phyloP scores from a whole-genome alignment of 1,284 basidiomycete species.

The Puccinia novopanici region DNA sequence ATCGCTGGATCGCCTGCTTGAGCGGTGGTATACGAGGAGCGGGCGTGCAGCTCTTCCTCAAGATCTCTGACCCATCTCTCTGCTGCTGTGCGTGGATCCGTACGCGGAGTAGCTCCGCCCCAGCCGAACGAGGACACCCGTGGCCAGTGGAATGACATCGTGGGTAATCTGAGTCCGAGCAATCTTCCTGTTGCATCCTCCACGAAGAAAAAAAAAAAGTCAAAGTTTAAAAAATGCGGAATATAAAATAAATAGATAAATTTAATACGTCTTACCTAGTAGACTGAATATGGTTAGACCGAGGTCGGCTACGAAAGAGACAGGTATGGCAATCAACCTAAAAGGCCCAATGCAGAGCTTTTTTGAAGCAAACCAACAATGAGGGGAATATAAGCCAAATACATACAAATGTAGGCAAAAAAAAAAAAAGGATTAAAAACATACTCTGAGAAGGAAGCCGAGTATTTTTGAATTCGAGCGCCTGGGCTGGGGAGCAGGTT shows the following conservation, averaged over 20 bases:
- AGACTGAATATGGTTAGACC: slow-evolving; percentile 21
- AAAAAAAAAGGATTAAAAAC: neutral
- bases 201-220: neutral
- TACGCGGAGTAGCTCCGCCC: neutral
- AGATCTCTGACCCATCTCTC: slow-evolving; percentile 43
- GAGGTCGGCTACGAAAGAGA: slow-evolving; percentile 26
- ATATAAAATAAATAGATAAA: neutral
- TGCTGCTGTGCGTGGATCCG: slow-evolving; percentile 38
- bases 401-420: neutral
- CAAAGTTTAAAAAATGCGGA: neutral
- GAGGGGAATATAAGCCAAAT: neutral
- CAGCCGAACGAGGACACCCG: slow-evolving; percentile 7
- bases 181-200: slow-evolving; percentile 15
- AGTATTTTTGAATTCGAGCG: slow-evolving; percentile 16
- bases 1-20: slow-evolving; percentile 1
- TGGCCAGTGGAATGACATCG: slow-evolving; percentile 38
- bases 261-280: slow-evolving; percentile 6
- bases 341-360: slow-evolving; percentile 41
- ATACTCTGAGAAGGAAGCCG: slow-evolving; percentile 32
- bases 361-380: neutral
- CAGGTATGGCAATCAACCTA: slow-evolving; percentile 25
- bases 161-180: slow-evolving; percentile 19
- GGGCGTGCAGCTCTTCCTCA: slow-evolving; percentile 33
- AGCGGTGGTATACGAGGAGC: slow-evolving; percentile 34
- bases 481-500: neutral